Evolutionary conservation across 2,329 filamentous ascomycete genomes (phyloP).

Genomic region (Hirsutella thompsonii): DNA sequence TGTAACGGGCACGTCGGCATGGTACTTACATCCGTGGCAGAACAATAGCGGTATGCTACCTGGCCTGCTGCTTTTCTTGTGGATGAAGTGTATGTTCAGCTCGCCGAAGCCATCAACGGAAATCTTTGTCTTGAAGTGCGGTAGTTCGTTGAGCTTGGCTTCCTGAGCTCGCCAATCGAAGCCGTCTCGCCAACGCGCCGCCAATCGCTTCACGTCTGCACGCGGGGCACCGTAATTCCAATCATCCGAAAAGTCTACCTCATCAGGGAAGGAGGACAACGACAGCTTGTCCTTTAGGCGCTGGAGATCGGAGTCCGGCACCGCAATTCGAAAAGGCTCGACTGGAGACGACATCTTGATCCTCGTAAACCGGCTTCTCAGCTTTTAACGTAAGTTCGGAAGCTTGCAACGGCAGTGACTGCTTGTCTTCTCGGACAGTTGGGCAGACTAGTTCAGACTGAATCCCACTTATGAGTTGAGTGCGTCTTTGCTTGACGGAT

Average conservation of each 20-base stretch:
- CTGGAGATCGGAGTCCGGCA: slow-evolving; percentile 18
- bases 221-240: slow-evolving; percentile 18
- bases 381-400: no score
- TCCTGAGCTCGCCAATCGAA: slow-evolving; percentile 53
- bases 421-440: no score
- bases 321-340: slow-evolving; percentile 19
- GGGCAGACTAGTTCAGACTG: no score
- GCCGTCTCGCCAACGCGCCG: slow-evolving; percentile 23
- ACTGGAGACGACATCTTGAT: slow-evolving; percentile 6
- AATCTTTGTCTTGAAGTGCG: slow-evolving; percentile 42
- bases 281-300: slow-evolving; percentile 18
- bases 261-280: slow-evolving; percentile 14
- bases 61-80: slow-evolving; percentile 35
- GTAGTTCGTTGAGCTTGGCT: slow-evolving; percentile 41
- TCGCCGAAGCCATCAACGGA: slow-evolving; percentile 43
- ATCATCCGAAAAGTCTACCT: slow-evolving; percentile 19
- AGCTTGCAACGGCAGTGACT: no score
- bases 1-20: neutral
- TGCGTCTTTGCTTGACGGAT: no score
- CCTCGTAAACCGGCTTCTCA: neutral
- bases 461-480: no score
- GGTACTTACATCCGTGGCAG: slow-evolving; percentile 8
- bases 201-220: slow-evolving; percentile 21
- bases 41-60: slow-evolving; percentile 54
- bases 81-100: slow-evolving; percentile 51